Base-by-base conservation (phyloP, 306 rosid genomes). In the Citrullus colocynthis region DNA sequence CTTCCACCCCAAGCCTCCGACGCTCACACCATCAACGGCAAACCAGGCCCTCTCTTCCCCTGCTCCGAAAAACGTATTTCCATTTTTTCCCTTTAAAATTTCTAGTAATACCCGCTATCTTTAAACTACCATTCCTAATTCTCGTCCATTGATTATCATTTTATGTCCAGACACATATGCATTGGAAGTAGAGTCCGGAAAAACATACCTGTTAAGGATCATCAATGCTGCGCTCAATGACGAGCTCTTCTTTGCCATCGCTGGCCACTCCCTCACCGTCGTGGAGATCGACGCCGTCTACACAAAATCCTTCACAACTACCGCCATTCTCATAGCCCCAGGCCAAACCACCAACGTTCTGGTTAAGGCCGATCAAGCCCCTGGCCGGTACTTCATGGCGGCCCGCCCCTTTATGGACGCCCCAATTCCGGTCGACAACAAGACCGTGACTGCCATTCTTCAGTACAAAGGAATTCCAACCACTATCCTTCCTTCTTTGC, bases 201-300 rank as follows among this genome's bases (percentile, higher is more conserved):
- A 79, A 61, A 67, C 83, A 5, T 76, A 83, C 81, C 78, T 83
- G 14, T 32, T 83, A 39, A 44, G 86, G 2, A 76, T 83, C 60
- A 71, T 83, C 83, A 83, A 83, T 18, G 86, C 86, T 54, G 83
- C 86, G 11, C 86, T 83, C 15, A 83, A 76, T 41, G 83, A 80
- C 24, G 83, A 83, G 78, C 86, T 83, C 8, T 83, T 83, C 86
- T 83, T 80, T 61, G 81, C 81, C 71, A 69, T 80, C 3, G 81
- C 86, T 10, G 81, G 83, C 16, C 83, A 83, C 48, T 76, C 74
- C 52, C 32, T 83, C 77, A 77, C 83, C 6, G 83, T 83, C 45
- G 81, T 83, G 34, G 81, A 83, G 75, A 54, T 80, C 20, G 83
- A 83, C 49, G 83, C 79, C 0, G 83, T 76, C 34, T 83, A 83